phyloP scores from a whole-genome alignment of 495 filamentous ascomycete species.

The Elaphomyces granulatus region DNA sequence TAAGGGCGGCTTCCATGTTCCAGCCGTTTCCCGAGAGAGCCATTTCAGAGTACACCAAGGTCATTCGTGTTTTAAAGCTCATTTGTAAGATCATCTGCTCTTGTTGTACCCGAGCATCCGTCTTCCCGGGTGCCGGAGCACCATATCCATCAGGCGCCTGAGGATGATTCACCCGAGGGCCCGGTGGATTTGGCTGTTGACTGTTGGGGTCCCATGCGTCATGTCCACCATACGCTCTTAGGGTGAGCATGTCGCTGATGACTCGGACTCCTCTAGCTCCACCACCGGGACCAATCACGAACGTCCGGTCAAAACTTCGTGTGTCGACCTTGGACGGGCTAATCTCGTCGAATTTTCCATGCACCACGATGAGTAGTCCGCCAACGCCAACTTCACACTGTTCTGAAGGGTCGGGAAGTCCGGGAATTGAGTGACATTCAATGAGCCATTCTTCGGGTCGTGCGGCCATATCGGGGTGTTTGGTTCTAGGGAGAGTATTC shows the following conservation, averaged over 20 bases:
- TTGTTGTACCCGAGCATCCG: slow-evolving; percentile 33
- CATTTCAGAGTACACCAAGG: slow-evolving; percentile 50
- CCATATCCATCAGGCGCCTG: slow-evolving; percentile 28
- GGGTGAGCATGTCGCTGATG: slow-evolving; percentile 60
- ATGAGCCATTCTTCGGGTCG: slow-evolving; percentile 58
- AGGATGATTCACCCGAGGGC: slow-evolving; percentile 10
- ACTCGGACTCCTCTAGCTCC: slow-evolving; percentile 52
- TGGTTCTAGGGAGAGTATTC: slow-evolving; percentile 54
- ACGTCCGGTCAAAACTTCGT: slow-evolving; percentile 75
- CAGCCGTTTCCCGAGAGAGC: slow-evolving; percentile 58
- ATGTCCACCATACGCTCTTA: slow-evolving; percentile 50
- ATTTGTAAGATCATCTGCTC: slow-evolving; percentile 52
- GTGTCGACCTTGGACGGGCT: slow-evolving; percentile 35
- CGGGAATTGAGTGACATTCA: slow-evolving; percentile 64
- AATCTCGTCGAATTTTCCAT: slow-evolving; percentile 72
- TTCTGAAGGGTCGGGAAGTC: slow-evolving; percentile 55
- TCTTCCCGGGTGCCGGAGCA: slow-evolving; percentile 24
- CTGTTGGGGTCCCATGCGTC: slow-evolving; percentile 37
- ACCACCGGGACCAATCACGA: slow-evolving; percentile 66
- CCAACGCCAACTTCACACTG: slow-evolving; percentile 49
- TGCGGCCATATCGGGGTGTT: slow-evolving; percentile 51
- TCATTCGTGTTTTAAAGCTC: slow-evolving; percentile 57
- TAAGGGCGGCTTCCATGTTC: slow-evolving; percentile 54
- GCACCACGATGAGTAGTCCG: slow-evolving; percentile 64
- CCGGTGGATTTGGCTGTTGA: slow-evolving; percentile 13